Base-by-base conservation (phyloP, 257 asterid species). In the Ehretia macrophylla region DNA sequence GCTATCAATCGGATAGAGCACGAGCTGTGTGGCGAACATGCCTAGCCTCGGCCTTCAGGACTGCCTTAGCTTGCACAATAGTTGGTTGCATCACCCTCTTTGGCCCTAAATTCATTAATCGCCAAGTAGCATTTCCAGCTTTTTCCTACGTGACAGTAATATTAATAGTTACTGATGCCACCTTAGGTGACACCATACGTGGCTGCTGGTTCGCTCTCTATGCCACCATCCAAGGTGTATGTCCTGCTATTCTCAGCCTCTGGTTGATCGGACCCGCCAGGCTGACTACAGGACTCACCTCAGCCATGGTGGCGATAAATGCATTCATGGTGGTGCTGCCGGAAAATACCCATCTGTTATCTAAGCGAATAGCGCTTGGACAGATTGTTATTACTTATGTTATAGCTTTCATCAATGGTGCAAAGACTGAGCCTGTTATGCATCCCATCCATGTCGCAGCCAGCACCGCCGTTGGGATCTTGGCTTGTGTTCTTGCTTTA, bases 361-460 rank as follows among this genome's bases (percentile, higher is more conserved):
- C 90, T 0, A 90, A 87, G 59, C 75, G 97, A 0, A 87, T 90
- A 3, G 88, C 96, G 0, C 85, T 90, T 8, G 97, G 96, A 0
- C 97, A 90, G 83, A 79, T 80, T 66, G 97, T 90, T 8, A 49
- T 90, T 5, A 77, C 80, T 8, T 90, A 90, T 21, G 87, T 77
- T 10, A 44, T 83, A 8, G 95, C 81, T 9, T 84, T 50, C 60
- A 72, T 78, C 1, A 79, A 83, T 5, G 96, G 96, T 4, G 81
- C 64, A 6, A 12, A 23, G 0, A 73, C 85, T 0, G 81, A 84
- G 8, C 75, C 88, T 14, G 19, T 84, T 0, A 79, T 81, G 95
- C 97, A 90, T 51, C 96, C 95, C 0, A 17, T 87, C 20, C 95
- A 68, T 12, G 70, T 90, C 55, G 82, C 85, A n/a, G 83, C 84